A percentile compares a stretch with the other conserved stretches of the same genome.
Evolutionary conservation across 164 flowering plant species (phyloP).

Genomic region (Litsea cubeba): DNA sequence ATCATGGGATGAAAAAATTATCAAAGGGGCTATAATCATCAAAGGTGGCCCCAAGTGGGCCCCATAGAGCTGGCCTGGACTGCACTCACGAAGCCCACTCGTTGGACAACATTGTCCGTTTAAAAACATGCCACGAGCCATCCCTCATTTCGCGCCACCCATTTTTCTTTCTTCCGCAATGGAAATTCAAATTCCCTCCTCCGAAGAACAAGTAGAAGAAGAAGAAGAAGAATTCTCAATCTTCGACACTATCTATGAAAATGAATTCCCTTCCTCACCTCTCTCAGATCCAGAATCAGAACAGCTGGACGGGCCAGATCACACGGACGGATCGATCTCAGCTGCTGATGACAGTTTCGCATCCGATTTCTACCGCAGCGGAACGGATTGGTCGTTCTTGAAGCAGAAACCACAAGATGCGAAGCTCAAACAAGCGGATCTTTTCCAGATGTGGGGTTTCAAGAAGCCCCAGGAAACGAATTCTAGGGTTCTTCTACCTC

Average conservation of each 20-base stretch:
- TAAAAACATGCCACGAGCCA: no score
- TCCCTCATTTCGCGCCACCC: no score
- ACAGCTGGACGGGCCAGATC: conserved; percentile 4
- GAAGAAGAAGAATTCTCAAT: conserved; percentile 10
- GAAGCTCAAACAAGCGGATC: conserved; percentile 43
- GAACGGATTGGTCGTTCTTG: conserved; percentile 54
- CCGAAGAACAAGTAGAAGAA: neutral
- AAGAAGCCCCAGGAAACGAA: conserved; percentile 14
- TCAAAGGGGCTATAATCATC: no score
- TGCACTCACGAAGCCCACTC: no score
- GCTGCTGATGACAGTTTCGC: conserved; percentile 30
- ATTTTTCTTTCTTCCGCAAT: no score
- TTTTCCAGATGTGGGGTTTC: conserved; percentile 58
- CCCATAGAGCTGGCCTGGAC: no score
- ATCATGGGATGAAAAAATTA: no score
- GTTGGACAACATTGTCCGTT: no score
- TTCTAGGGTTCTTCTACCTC: conserved; percentile 2
- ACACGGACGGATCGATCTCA: neutral
- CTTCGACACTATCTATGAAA: conserved; percentile 19
- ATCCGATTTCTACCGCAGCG: conserved; percentile 45
- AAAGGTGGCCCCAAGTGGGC: no score
- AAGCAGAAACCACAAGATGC: conserved; percentile 2
- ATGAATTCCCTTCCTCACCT: conserved; percentile 22
- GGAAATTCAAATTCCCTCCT: no score
- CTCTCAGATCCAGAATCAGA: neutral